Evolutionary conservation across 257 asterid species (phyloP).

Genomic region (Rehmannia glutinosa): DNA sequence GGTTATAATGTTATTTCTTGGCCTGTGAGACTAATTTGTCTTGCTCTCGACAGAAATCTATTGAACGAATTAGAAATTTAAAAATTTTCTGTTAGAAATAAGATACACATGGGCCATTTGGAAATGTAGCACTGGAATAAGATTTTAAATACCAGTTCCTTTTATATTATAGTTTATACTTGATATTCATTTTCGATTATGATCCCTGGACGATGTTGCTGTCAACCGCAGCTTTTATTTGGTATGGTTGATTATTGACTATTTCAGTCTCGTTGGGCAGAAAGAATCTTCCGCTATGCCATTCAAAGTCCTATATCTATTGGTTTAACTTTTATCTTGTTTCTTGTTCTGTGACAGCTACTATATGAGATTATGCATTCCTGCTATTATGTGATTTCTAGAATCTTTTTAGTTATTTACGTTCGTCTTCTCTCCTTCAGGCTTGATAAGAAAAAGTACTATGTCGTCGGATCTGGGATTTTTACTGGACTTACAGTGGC

Average conservation of each 20-base stretch:
- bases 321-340: background rate
- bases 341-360: no score
- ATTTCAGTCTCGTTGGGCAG: background rate
- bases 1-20: background rate
- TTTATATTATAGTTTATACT: background rate
- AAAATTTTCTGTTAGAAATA: background rate
- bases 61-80: background rate
- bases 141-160: background rate
- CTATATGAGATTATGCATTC: no score
- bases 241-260: background rate
- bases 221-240: background rate
- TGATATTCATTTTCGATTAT: background rate
- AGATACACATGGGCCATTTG: background rate
- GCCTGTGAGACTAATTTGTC: background rate
- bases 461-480: constrained; percentile 77
- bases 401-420: constrained; percentile 8
- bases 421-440: constrained; percentile 33
- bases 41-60: background rate
- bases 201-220: background rate
- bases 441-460: constrained; percentile 75
- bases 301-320: background rate
- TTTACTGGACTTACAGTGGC: constrained; percentile 73
- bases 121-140: background rate
- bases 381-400: background rate
- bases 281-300: background rate